Percentiles rank a stretch among this genome's conserved stretches.
phyloP scores from a whole-genome alignment of 768 basidiomycete genomes.

The Nevesoporus exiguus region DNA sequence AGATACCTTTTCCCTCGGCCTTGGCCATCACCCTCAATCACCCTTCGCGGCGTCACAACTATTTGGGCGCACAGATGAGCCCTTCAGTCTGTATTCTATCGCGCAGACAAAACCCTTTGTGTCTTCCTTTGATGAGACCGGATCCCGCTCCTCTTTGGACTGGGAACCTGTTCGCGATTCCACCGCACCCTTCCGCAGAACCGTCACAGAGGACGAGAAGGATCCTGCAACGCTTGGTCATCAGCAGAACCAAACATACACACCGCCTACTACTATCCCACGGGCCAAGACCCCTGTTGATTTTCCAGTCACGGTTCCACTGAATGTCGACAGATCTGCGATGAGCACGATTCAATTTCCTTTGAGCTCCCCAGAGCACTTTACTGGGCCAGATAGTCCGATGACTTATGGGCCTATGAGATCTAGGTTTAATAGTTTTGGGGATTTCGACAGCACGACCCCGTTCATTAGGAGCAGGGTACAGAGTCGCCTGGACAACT shows the following conservation, averaged over 20 bases:
- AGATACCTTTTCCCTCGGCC: slow-evolving; percentile 36
- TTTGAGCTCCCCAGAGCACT: slow-evolving; percentile 68
- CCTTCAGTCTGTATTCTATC: slow-evolving; percentile 79
- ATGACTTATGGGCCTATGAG: slow-evolving; percentile 45
- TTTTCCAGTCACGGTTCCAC: slow-evolving; percentile 53
- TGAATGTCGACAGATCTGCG: slow-evolving; percentile 43
- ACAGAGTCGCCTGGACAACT: slow-evolving; percentile 68
- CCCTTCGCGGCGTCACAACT: slow-evolving; percentile 87
- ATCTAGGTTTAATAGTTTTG: slow-evolving; percentile 67
- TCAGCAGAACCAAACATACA: slow-evolving; percentile 26
- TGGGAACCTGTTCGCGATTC: slow-evolving; percentile 52
- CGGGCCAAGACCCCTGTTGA: slow-evolving; percentile 54
- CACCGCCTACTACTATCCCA: slow-evolving; percentile 32
- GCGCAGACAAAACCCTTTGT: slow-evolving; percentile 64
- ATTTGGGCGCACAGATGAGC: slow-evolving; percentile 73
- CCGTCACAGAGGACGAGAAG: slow-evolving; percentile 74
- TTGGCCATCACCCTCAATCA: slow-evolving; percentile 66
- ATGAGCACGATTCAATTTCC: slow-evolving; percentile 82
- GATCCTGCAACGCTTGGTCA: slow-evolving; percentile 46
- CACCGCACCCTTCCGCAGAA: slow-evolving; percentile 72
- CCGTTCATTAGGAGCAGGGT: slow-evolving; percentile 85
- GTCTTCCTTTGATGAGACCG: slow-evolving; percentile 53
- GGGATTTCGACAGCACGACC: slow-evolving; percentile 67
- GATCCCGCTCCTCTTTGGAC: slow-evolving; percentile 46
- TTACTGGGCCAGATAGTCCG: slow-evolving; percentile 51